Evolutionary conservation across 176 grass and related monocot genomes (phyloP).

Genomic region (Cenchrus fungigraminus): DNA sequence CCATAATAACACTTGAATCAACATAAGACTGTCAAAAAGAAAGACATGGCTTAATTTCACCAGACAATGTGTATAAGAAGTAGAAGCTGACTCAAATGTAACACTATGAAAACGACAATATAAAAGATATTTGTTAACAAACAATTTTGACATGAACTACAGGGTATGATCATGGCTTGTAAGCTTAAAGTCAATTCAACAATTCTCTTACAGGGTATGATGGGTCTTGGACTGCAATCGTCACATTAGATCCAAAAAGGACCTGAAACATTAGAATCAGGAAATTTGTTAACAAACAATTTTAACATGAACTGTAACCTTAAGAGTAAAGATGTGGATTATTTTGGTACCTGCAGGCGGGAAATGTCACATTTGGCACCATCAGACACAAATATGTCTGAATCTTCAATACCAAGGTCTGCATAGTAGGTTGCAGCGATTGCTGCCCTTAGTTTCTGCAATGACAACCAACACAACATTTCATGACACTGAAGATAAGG

Average conservation of each 20-base stretch:
- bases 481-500: slow-evolving; percentile 12
- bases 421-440: slow-evolving; percentile 90
- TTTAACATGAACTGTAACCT: slow-evolving; percentile 16
- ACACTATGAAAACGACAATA: slow-evolving; percentile 1
- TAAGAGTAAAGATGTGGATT: background rate
- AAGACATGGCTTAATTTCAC: slow-evolving; percentile 12
- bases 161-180: too few relatives aligned
- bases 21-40: slow-evolving; percentile 75
- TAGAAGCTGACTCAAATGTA: background rate
- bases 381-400: slow-evolving; percentile 96
- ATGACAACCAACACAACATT: slow-evolving; percentile 26
- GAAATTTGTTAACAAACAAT: slow-evolving; percentile 2
- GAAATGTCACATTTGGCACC: slow-evolving; percentile 99
- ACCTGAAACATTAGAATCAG: slow-evolving; percentile 59
- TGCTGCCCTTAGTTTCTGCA: slow-evolving; percentile 84
- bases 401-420: slow-evolving; percentile 81
- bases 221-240: slow-evolving; percentile 92
- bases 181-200: background rate
- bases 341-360: slow-evolving; percentile 75
- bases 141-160: too few relatives aligned
- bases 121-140: background rate
- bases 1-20: slow-evolving; percentile 94
- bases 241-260: slow-evolving; percentile 90
- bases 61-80: background rate
- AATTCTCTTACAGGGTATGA: slow-evolving; percentile 80